Percentiles rank a stretch among this genome's conserved stretches.
Conservation (phyloP, 495 filamentous ascomycete species). For the Delitschia confertaspora region DNA sequence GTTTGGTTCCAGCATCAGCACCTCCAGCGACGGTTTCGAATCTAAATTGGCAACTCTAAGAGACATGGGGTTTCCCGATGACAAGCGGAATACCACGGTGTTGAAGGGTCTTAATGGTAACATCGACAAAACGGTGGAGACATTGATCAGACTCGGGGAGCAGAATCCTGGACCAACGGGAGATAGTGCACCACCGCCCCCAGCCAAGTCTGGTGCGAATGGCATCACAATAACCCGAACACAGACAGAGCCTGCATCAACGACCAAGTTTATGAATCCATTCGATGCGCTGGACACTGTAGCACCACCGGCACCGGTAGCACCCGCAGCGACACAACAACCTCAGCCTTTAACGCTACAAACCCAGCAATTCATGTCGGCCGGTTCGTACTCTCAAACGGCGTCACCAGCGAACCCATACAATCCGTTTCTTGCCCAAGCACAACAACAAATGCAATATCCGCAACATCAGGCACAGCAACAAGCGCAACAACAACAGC, state of each 20-base stretch:
- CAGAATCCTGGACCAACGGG: slow-evolving; percentile 27
- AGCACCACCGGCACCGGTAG: too few relatives aligned
- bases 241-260: slow-evolving; percentile 7
- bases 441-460: slow-evolving; percentile 16
- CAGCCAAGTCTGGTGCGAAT: slow-evolving; percentile 11
- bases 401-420: slow-evolving; percentile 24
- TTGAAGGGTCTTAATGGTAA: slow-evolving; percentile 74
- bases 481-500: slow-evolving; percentile 42
- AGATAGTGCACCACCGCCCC: slow-evolving; percentile 19
- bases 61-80: slow-evolving; percentile 90
- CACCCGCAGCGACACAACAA: slow-evolving; percentile 19
- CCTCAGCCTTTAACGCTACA: slow-evolving; percentile 17
- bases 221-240: slow-evolving; percentile 25
- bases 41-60: slow-evolving; percentile 65
- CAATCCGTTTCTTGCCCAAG: slow-evolving; percentile 27
- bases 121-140: slow-evolving; percentile 73
- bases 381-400: slow-evolving; percentile 11
- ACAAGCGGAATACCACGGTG: slow-evolving; percentile 67
- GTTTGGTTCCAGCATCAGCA: slow-evolving; percentile 58
- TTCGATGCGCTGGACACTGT: slow-evolving; percentile 40
- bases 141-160: slow-evolving; percentile 71
- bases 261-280: slow-evolving; percentile 39
- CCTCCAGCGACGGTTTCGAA: slow-evolving; percentile 51
- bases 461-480: slow-evolving; percentile 7
- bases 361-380: slow-evolving; percentile 14